Evolutionary conservation across 495 filamentous ascomycete species (phyloP).

Genomic region (Hypoxylon trugodes): DNA sequence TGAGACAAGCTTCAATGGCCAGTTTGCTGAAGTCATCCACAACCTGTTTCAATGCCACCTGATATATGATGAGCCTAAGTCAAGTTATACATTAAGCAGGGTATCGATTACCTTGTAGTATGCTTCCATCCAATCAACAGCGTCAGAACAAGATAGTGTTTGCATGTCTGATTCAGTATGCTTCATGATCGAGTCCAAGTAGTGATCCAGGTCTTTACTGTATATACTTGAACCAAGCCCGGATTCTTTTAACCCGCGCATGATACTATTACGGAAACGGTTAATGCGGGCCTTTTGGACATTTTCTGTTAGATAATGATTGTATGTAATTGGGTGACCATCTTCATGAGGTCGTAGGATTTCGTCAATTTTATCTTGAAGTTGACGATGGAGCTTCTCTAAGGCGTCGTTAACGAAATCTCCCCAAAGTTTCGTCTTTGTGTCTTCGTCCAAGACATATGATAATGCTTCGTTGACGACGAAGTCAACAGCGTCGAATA

Average conservation of each 20-base stretch:
- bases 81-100: not conserved
- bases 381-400: slow-evolving; percentile 21
- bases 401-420: slow-evolving; percentile 46
- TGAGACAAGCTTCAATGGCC: slow-evolving; percentile 61
- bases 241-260: slow-evolving; percentile 20
- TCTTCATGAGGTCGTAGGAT: slow-evolving; percentile 48
- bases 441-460: slow-evolving; percentile 44
- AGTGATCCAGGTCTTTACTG: not conserved
- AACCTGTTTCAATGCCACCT: slow-evolving; percentile 61
- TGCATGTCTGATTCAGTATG: slow-evolving; percentile 45
- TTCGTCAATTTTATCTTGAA: slow-evolving; percentile 44
- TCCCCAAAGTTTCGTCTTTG: slow-evolving; percentile 40
- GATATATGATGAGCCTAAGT: slow-evolving; percentile 1
- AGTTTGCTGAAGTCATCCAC: slow-evolving; percentile 61
- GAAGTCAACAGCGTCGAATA: slow-evolving; percentile 38
- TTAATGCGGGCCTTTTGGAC: slow-evolving; percentile 51
- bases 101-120: slow-evolving; percentile 47
- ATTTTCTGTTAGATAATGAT: slow-evolving; percentile 61
- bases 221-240: not conserved
- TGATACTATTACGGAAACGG: slow-evolving; percentile 36
- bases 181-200: slow-evolving; percentile 9
- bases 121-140: slow-evolving; percentile 49
- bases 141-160: slow-evolving; percentile 39
- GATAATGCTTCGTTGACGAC: slow-evolving; percentile 42
- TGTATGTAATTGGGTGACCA: slow-evolving; percentile 64